Evolutionary conservation across 2,329 filamentous ascomycete genomes (phyloP).

Genomic region (Laburnicola sp.): DNA sequence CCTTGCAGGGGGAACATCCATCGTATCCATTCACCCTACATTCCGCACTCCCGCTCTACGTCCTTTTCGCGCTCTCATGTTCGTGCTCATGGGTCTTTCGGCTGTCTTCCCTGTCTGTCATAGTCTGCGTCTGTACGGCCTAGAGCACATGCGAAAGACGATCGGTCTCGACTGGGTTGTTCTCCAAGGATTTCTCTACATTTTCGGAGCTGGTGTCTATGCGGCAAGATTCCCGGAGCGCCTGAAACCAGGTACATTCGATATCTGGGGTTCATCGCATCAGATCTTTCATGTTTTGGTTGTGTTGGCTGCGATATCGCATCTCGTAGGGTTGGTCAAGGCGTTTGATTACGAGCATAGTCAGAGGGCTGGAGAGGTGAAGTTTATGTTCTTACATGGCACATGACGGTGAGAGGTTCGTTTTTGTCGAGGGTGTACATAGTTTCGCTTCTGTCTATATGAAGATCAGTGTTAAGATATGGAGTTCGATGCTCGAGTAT

Average conservation of each 20-base stretch:
- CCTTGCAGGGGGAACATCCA: constrained; percentile 74
- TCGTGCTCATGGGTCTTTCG: constrained; percentile 81
- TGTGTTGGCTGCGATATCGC: constrained; percentile 75
- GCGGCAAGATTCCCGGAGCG: constrained; percentile 65
- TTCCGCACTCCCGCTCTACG: constrained; percentile 85
- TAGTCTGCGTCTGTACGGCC: constrained; percentile 69
- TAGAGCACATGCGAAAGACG: constrained; percentile 65
- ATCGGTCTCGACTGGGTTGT: constrained; percentile 83
- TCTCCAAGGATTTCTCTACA: constrained; percentile 79
- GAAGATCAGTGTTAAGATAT: too few species aligned
- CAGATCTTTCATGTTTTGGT: constrained; percentile 58
- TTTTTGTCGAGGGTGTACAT: too few species aligned
- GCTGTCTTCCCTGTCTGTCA: constrained; percentile 83
- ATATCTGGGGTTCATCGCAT: neutral
- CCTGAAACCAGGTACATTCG: neutral
- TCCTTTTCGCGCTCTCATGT: constrained; percentile 85
- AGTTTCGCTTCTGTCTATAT: too few species aligned
- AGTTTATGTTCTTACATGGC: constrained; percentile 17
- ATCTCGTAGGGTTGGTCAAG: constrained; percentile 77
- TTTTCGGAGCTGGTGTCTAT: constrained; percentile 82
- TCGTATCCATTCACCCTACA: constrained; percentile 75
- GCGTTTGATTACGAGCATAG: constrained; percentile 86
- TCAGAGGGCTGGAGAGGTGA: constrained; percentile 17
- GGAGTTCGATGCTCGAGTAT: too few species aligned
- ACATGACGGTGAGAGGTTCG: too few species aligned